Conservation (phyloP, 352 stramenopile genomes). For the Phytopythium kandeliae region DNA sequence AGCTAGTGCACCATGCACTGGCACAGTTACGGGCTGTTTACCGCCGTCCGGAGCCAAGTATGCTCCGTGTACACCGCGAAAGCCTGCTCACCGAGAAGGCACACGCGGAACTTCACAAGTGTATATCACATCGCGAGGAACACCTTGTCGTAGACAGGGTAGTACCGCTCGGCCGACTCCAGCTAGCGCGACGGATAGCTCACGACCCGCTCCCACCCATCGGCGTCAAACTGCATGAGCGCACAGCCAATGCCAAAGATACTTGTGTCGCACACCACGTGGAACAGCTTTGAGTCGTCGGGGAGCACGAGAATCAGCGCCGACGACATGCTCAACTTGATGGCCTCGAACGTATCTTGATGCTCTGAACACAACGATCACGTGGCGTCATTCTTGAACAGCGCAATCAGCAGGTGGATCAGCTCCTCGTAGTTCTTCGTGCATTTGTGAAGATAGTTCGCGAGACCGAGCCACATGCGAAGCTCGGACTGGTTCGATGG, state of each 20-base stretch:
- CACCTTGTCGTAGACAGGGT: conserved; percentile 19
- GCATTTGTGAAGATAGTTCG: conserved; percentile 12
- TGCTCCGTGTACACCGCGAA: conserved; percentile 23
- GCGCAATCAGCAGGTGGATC: conserved; percentile 5
- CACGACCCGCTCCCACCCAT: conserved; percentile 11
- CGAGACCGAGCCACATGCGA: conserved; percentile 10
- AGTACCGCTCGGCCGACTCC: conserved; percentile 15
- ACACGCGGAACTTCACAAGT: conserved; percentile 21
- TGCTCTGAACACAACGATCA: conserved; percentile 9
- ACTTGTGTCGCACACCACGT: conserved; percentile 17
- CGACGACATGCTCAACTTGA: conserved; percentile 6
- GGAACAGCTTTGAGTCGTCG: conserved; percentile 9
- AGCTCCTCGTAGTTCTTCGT: neutral
- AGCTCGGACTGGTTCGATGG: conserved; percentile 6
- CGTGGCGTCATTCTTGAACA: conserved; percentile 14
- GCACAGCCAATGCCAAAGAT: conserved; percentile 16
- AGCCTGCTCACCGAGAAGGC: conserved; percentile 13
- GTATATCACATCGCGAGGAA: conserved; percentile 19
- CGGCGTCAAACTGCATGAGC: conserved; percentile 13
- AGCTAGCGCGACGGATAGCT: conserved; percentile 21
- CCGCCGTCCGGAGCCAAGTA: conserved; percentile 9
- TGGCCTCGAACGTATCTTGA: conserved; percentile 9
- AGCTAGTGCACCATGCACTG: conserved; percentile 22
- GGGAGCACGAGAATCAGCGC: conserved; percentile 10
- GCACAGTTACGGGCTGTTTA: conserved; percentile 4